Conservation (phyloP, 768 basidiomycete species). For the Macrolepiota dolichaula region DNA sequence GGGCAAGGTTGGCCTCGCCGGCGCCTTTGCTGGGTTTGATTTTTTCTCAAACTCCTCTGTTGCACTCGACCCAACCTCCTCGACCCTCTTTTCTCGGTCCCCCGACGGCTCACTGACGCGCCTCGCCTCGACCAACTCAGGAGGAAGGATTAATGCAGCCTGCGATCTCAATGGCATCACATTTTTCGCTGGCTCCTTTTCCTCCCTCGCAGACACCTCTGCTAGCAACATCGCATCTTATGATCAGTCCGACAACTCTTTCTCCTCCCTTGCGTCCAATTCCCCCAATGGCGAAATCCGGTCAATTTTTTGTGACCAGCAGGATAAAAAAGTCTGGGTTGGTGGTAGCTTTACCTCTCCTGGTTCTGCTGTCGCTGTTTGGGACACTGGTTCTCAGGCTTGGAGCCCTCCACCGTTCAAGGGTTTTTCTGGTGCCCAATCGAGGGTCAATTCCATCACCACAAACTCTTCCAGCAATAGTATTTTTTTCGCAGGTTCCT, state of each 20-base stretch:
- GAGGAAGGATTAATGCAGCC: constrained; percentile 72
- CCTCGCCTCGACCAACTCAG: constrained; percentile 75
- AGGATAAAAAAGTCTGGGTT: constrained; percentile 67
- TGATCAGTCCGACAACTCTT: constrained; percentile 49
- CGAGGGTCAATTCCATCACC: constrained; percentile 72
- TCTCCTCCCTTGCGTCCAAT: constrained; percentile 59
- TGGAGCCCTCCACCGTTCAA: constrained; percentile 83
- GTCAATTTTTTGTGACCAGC: constrained; percentile 73
- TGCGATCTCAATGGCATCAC: constrained; percentile 68
- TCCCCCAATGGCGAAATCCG: constrained; percentile 77
- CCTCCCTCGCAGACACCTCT: constrained; percentile 56
- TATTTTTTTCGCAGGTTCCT: constrained; percentile 87
- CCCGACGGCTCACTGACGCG: constrained; percentile 62
- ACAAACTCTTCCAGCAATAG: constrained; percentile 67
- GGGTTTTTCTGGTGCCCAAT: constrained; percentile 70
- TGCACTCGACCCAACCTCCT: constrained; percentile 65
- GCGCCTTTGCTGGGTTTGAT: constrained; percentile 85
- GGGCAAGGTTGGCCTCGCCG: constrained; percentile 88
- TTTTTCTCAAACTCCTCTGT: constrained; percentile 58
- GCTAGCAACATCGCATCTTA: constrained; percentile 79
- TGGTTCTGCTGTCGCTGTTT: constrained; percentile 65
- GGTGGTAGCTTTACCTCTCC: constrained; percentile 76
- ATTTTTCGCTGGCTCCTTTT: constrained; percentile 85
- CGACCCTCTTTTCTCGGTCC: constrained; percentile 68
- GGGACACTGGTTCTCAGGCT: constrained; percentile 54